Conservation (phyloP, 306 rosid genomes). For the Malus sieversii region DNA sequence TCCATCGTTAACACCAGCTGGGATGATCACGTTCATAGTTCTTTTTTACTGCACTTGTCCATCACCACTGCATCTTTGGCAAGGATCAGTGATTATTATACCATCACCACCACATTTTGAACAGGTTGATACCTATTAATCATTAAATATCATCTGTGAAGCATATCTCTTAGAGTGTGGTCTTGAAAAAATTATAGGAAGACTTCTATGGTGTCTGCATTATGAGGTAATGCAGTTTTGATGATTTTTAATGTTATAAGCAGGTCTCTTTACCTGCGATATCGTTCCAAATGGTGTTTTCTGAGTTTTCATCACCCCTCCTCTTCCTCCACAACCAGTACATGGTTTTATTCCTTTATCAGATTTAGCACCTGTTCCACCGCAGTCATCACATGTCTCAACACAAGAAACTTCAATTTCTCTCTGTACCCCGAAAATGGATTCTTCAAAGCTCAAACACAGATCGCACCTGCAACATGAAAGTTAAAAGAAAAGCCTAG, state of each 20-base stretch:
- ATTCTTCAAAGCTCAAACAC: constrained; percentile 77
- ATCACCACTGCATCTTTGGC: constrained; percentile 62
- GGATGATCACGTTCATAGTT: constrained; percentile 47
- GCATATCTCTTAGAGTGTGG: not conserved
- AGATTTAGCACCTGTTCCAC: constrained; percentile 74
- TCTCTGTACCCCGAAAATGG: constrained; percentile 67
- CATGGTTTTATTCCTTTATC: constrained; percentile 49
- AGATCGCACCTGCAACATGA: constrained; percentile 57
- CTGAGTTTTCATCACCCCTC: constrained; percentile 70
- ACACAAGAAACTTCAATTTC: constrained; percentile 64
- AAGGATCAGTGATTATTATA: constrained; percentile 53
- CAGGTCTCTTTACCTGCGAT: constrained; percentile 54
- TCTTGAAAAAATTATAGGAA: not conserved
- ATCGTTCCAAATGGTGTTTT: constrained; percentile 86
- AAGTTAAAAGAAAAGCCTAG: not conserved
- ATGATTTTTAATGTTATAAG: not conserved
- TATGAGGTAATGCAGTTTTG: not conserved
- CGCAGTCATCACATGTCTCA: constrained; percentile 60
- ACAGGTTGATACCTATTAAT: constrained; percentile 77
- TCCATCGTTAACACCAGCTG: constrained; percentile 77
- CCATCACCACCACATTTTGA: constrained; percentile 78
- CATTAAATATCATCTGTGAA: not conserved
- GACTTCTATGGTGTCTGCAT: not conserved
- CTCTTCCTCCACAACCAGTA: constrained; percentile 75
- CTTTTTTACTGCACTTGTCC: constrained; percentile 56